Evolutionary conservation across 2,329 filamentous ascomycete genomes (phyloP), one percentile per base, ranked within the genome.

Genomic region (Claviceps capensis): DNA sequence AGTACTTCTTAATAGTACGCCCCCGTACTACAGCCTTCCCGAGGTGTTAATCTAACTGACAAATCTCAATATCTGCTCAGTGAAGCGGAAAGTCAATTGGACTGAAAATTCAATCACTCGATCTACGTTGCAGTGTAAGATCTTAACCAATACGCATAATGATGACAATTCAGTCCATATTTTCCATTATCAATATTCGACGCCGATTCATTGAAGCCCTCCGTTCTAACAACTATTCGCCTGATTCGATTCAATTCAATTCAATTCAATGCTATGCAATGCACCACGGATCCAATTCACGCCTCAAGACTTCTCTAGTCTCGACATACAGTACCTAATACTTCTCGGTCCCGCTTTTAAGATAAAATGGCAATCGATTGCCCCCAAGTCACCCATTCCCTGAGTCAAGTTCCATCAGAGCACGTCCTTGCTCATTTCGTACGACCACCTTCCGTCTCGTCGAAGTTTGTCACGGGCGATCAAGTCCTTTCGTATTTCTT

Each of bases 391-490:
- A 2, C 19, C 14, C 41, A 34, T 38, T 34, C 9, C 9, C 30
- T 19, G 8, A 34, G 4, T 40, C 23, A 34, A 37, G 6, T 13
- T 23, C 26, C 9, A 14, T 64, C 60, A 75, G 52, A 67, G 62
- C 67, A 72, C 67, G 23, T 74, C 72, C 58, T 67, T 68, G 57
- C 74, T 72, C 61, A 78, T 68, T 58, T 79, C 78, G 64, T 86
- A 91, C 47, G 79, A 82, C 90, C 90, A 96, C 1, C 86, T 88
- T 4, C 90, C 90, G 58, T 95, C 87, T 55, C 84, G 76, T 49
- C 86, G 79, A 64, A 96, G 75, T 63, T 83, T 80, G 67, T 94
- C 86, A 55, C 90, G 77, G 52, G 85, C 86, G 55, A 86, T 83
- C 60, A 86, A 71, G 69, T 96, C 90, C 63, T 81, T 85, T 51